These are phyloP conservation scores for Clarkia xantiana DNA, from an alignment of 345 rosid species.

Conservation along the genomic window DNA sequence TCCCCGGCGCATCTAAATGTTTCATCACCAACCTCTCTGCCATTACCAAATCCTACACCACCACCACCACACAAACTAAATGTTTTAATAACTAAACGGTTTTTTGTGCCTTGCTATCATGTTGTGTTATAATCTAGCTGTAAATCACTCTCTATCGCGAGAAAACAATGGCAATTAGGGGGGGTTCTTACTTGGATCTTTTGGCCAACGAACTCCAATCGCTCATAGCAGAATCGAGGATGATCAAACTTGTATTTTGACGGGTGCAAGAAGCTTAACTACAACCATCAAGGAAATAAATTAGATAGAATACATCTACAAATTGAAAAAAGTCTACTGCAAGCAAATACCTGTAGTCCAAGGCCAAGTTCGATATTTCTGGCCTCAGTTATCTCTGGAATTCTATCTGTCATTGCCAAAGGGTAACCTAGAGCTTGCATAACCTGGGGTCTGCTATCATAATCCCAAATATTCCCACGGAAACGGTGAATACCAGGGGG, in stretches of 20 bases:
- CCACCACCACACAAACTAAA: not conserved
- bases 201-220: slow-evolving; percentile 81
- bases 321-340: not conserved
- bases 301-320: not conserved
- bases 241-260: slow-evolving; percentile 87
- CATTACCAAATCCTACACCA: slow-evolving; percentile 68
- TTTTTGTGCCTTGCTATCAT: too few species aligned
- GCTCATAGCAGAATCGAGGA: slow-evolving; percentile 82
- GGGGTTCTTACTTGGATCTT: slow-evolving; percentile 66
- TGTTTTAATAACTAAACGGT: too few species aligned
- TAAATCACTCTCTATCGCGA: not conserved
- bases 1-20: slow-evolving; percentile 89
- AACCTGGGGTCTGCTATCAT: slow-evolving; percentile 67
- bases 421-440: slow-evolving; percentile 74
- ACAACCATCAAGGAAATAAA: slow-evolving; percentile 5
- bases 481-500: slow-evolving; percentile 98
- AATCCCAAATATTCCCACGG: slow-evolving; percentile 95
- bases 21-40: slow-evolving; percentile 86
- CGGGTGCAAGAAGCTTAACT: slow-evolving; percentile 97
- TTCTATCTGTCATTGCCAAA: slow-evolving; percentile 47
- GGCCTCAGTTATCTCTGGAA: slow-evolving; percentile 81
- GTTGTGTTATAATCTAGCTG: too few species aligned
- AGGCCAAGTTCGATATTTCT: slow-evolving; percentile 90
- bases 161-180: not conserved
- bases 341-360: slow-evolving; percentile 64